These are phyloP conservation scores for Trichoderma cornu-damae DNA, from an alignment of 2,329 filamentous ascomycete species.

Conservation along the genomic window DNA sequence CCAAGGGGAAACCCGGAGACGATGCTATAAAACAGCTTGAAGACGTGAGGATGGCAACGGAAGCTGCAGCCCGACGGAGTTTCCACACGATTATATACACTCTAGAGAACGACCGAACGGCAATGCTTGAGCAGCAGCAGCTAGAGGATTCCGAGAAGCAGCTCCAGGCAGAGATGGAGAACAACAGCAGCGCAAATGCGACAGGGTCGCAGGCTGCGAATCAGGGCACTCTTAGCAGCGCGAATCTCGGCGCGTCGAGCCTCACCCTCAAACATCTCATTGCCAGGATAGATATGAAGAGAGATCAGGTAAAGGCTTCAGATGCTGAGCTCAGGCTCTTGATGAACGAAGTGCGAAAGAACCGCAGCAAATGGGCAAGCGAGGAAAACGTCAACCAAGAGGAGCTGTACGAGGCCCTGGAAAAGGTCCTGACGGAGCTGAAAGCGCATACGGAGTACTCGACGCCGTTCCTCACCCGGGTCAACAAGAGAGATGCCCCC, in stretches of 20 bases:
- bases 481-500: slow-evolving; percentile 94
- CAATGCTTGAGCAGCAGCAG: slow-evolving; percentile 96
- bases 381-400: slow-evolving; percentile 97
- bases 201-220: slow-evolving; percentile 53
- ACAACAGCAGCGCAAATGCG: slow-evolving; percentile 50
- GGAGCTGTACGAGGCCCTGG: slow-evolving; percentile 91
- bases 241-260: slow-evolving; percentile 92
- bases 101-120: slow-evolving; percentile 87
- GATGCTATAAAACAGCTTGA: slow-evolving; percentile 91
- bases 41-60: slow-evolving; percentile 83
- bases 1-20: slow-evolving; percentile 66
- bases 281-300: slow-evolving; percentile 87
- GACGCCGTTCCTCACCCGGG: slow-evolving; percentile 86
- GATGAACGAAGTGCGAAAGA: slow-evolving; percentile 97
- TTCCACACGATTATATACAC: slow-evolving; percentile 95
- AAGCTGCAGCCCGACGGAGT: slow-evolving; percentile 81
- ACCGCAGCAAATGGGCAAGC: slow-evolving; percentile 97
- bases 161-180: slow-evolving; percentile 90
- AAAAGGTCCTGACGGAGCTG: slow-evolving; percentile 94
- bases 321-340: slow-evolving; percentile 87
- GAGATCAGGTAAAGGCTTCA: slow-evolving; percentile 82
- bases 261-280: slow-evolving; percentile 96
- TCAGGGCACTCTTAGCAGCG: slow-evolving; percentile 84
- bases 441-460: slow-evolving; percentile 98
- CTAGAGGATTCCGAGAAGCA: slow-evolving; percentile 95